Evolutionary conservation across 495 filamentous ascomycete species (phyloP), one percentile per base, ranked within the genome.

Genomic region (Xylaria longipes): DNA sequence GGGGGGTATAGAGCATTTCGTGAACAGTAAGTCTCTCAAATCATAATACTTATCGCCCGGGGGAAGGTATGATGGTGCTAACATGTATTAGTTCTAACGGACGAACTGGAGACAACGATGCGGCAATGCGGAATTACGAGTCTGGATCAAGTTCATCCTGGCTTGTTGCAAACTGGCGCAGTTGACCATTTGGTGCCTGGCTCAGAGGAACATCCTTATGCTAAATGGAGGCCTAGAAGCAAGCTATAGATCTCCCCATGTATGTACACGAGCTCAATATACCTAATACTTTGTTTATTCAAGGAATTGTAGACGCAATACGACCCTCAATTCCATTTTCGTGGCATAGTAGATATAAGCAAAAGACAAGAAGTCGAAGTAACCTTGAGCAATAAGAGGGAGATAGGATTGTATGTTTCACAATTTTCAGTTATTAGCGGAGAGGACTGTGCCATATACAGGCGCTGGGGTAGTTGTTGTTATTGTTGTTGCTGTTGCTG

Each of bases 41-140:
- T 43, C 1, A 27, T 25, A 31, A 12, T 15, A 0, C 33, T 39
- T 7, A 3, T 52, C 52, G 2, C 31, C 12, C 1, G 17, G 33
- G 29, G 8, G 12, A 60, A 15, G 1, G 12, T 15, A 8, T 45
- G n/a, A 39, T 12, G 43, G 29, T 41, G 68, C 65, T 69, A 37
- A 71, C 27, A 54, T 50, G 64, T 50, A 68, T 22, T 25, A 92
- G 91, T 95, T 15, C 81, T 96, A 69, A 88, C 88, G 75, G 93
- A 95, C 74, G 93, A 95, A 76, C 80, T 95, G 41, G 89, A 92
- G 74, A 92, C 89, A 5, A 89, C 92, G 7, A 95, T 96, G 93
- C 87, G 89, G 46, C 90, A 94, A 81, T 89, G 87, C 71, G 93
- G 92, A 3, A 87, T 96, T 43, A 94, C 90, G 33, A 84, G 90